Base-by-base conservation (phyloP, 179 eudicot genomes). In the Spinacia oleracea region DNA sequence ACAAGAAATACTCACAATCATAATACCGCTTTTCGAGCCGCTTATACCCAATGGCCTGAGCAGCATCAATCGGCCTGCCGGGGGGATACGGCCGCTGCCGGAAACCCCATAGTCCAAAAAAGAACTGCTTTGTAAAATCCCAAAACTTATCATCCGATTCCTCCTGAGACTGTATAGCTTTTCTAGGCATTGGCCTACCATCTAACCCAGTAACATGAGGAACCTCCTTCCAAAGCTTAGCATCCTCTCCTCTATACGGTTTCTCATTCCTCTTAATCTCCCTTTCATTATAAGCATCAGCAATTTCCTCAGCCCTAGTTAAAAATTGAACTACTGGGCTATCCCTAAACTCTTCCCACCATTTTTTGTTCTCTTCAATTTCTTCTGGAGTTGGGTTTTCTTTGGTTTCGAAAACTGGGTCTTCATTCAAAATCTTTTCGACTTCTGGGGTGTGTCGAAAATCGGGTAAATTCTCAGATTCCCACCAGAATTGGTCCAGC, bases 1-100 rank as follows among this genome's bases (percentile, higher is more conserved):
- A 48, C 9, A 56, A 75, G 15, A 9, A 63, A 76, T 15, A 85
- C 97, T 89, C 87, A 94, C 98, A 94, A 78, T 92, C 98, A 85
- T 94, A 89, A 60, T 94, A 94, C 60, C 98, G 89, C 80, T 76
- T 84, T 77, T 92, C 97, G 18, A 94, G 92, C 70, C 70, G 81
- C 89, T 92, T 94, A 79, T 92, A 94, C 50, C 98, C 98, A 84
- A 94, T 91, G 18, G 96, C 96, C 89, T 94, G 98, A 65, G 98
- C 87, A 77, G 82, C 91, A 89, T 94, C 98, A 78, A 90, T 89
- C 0, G 98, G 98, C 79, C 88, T 81, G 2, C 96, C 92, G 0
- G 98, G 91, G 1, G 98, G 98, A 63, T 94, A 94, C 0, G 98
- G 97, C 15, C 97, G 83, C 74, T 94, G 98, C 66, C 84, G 65